Evolutionary conservation across 306 rosid genomes (phyloP), one percentile per base, ranked within the genome.

Genomic region (Vachellia pachyceras): DNA sequence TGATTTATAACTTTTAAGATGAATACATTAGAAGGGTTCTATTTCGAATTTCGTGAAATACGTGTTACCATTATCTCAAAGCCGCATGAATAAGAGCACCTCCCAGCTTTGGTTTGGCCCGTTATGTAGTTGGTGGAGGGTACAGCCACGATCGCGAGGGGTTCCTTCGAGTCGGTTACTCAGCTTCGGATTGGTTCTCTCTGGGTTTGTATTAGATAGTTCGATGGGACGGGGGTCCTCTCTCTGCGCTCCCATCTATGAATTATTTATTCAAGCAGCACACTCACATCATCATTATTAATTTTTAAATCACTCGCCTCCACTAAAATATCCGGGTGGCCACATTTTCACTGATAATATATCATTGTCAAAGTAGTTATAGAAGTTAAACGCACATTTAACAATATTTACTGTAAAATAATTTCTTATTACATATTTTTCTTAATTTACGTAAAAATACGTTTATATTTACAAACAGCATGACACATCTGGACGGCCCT

Each of bases 91-190:
- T 3, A 3, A 15, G 3, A 65, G 17, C 18, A 68, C 7, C 18
- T 2, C 70, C 84, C 41, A 46, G 52, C 82, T 73, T 70, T 73
- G 73, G 82, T 67, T 79, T 63, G 54, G 75, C 87, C 55, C 70
- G 71, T 78, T 84, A 68, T 8, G 82, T 78, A n/a, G 61, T 23
- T 75, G 63, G 79, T 77, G 63, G 81, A 80, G 75, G 50, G 77
- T 77, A 73, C 61, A 1, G 17, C 80, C 71, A 79, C 50, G 22
- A 73, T 29, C 18, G 14, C 20, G 55, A 49, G 55, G 72, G 37
- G 57, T 70, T 72, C 71, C 87, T 87, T 58, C 73, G 80, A 73
- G 78, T 80, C 69, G 54, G 15, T 86, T 54, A n/a, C 83, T 77
- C 47, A 42, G 78, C 45, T 82, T 70, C 47, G 14, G 8, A 18